A percentile compares a stretch with the other conserved stretches of the same genome.
phyloP scores from a whole-genome alignment of 805 yeast genomes.

The Zygoascus bituminiphila region DNA sequence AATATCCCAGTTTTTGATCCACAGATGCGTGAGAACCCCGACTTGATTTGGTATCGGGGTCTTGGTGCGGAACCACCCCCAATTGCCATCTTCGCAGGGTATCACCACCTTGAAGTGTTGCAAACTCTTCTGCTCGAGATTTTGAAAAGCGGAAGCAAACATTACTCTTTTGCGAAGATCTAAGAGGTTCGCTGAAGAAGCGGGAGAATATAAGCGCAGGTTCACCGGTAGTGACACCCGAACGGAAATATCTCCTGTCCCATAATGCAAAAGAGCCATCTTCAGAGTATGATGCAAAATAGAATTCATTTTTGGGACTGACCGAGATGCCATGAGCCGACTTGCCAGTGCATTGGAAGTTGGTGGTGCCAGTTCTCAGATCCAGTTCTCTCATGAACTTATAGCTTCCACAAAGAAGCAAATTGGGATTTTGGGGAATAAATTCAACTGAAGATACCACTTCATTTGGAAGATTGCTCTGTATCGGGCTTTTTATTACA shows the following conservation, averaged over 20 bases:
- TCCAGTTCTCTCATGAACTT: slow-evolving; percentile 75
- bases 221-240: slow-evolving; percentile 12
- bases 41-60: not conserved
- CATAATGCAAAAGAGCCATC: slow-evolving; percentile 75
- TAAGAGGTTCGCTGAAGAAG: slow-evolving; percentile 9
- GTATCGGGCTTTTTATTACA: slow-evolving; percentile 15
- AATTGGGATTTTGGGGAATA: slow-evolving; percentile 46
- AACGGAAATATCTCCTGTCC: slow-evolving; percentile 28
- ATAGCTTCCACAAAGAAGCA: slow-evolving; percentile 64
- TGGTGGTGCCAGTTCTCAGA: slow-evolving; percentile 44
- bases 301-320: slow-evolving; percentile 59
- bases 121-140: slow-evolving; percentile 58
- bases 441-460: slow-evolving; percentile 63
- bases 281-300: slow-evolving; percentile 70
- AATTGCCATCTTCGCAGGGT: slow-evolving; percentile 73
- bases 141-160: slow-evolving; percentile 37
- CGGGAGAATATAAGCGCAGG: slow-evolving; percentile 20
- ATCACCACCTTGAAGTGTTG: slow-evolving; percentile 73
- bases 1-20: slow-evolving; percentile 10
- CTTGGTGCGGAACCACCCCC: slow-evolving; percentile 38
- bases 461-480: slow-evolving; percentile 61
- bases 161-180: slow-evolving; percentile 8
- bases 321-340: slow-evolving; percentile 58
- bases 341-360: slow-evolving; percentile 65
- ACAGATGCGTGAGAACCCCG: not conserved